Conservation (phyloP, 345 rosid species). For the Populus euphratica region DNA sequence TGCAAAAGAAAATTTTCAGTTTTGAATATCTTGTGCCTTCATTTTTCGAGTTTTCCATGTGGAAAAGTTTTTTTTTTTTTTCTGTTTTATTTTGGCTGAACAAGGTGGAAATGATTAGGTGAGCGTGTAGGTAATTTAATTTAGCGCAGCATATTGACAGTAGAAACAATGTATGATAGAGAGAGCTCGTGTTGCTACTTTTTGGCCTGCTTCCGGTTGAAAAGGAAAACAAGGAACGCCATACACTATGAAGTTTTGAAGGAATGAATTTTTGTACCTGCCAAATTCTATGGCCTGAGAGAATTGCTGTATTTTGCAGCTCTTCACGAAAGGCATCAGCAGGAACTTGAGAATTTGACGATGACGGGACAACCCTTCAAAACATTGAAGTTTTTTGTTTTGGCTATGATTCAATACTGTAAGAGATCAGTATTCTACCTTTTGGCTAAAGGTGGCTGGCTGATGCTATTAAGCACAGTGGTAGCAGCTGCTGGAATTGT, state of each 20-base stretch:
- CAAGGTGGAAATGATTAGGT: neutral
- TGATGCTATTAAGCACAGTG: conserved; percentile 48
- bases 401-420: conserved; percentile 56
- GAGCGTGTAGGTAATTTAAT: neutral
- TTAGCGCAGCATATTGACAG: neutral
- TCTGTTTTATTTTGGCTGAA: neutral
- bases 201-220: too few species aligned
- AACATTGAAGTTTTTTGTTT: conserved; percentile 64
- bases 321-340: conserved; percentile 54
- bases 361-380: conserved; percentile 63
- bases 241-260: neutral
- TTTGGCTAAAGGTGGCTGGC: conserved; percentile 68
- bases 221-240: neutral
- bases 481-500: conserved; percentile 41
- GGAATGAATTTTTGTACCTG: neutral
- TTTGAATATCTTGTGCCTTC: neutral
- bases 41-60: neutral
- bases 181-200: neutral
- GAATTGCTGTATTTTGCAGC: conserved; percentile 36
- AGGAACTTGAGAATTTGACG: conserved; percentile 68
- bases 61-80: too few species aligned
- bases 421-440: conserved; percentile 48
- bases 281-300: neutral
- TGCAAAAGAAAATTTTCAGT: neutral
- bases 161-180: neutral